Evolutionary conservation across 352 stramenopile species (phyloP), one percentile per base, ranked within the genome.

Genomic region (Thalassiosira mediterranea): DNA sequence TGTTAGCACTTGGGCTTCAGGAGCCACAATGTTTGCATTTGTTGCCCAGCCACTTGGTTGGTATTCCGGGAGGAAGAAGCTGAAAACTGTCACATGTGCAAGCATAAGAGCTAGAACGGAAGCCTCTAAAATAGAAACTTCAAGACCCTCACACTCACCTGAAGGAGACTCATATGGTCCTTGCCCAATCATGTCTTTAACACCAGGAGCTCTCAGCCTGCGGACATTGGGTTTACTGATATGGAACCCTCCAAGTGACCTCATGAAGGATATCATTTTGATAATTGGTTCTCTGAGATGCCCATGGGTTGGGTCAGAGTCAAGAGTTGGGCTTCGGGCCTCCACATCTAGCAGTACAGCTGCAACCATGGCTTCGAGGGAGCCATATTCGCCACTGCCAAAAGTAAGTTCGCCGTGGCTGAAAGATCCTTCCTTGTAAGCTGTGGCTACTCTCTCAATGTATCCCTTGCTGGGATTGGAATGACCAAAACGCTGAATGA

Each of bases 381-480:
- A 70, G 42, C 88, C 86, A 59, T 92, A 93, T 38, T 84, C 28
- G 4, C 77, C 69, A 11, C 25, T 62, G 28, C 70, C 81, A 42
- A 42, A 42, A 13, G 34, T 13, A 34, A 85, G 82, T 23, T 13
- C 32, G 26, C 60, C 58, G 59, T 84, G 86, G 1, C 17, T 48
- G 34, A 42, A 42, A 13, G 34, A 13, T 4, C 87, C 87, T 15
- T n/a, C 76, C 15, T n/a, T 53, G 38, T 89, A 92, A 11, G 87
- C 87, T 3, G 21, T 52, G 0, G 72, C 49, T 15, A 88, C 68
- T 2, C 38, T 28, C n/a, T 60, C 38, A 0, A 90, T 56, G 44
- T 85, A 89, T 1, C 65, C 11, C 13, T 84, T 84, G 17, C 56
- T 79, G 21, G 87, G 87, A 49, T 92, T 92, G 0, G 72, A 87